These are phyloP conservation scores for Pythium coloratum DNA, from an alignment of 352 stramenopile genomes.

Conservation along the genomic window DNA sequence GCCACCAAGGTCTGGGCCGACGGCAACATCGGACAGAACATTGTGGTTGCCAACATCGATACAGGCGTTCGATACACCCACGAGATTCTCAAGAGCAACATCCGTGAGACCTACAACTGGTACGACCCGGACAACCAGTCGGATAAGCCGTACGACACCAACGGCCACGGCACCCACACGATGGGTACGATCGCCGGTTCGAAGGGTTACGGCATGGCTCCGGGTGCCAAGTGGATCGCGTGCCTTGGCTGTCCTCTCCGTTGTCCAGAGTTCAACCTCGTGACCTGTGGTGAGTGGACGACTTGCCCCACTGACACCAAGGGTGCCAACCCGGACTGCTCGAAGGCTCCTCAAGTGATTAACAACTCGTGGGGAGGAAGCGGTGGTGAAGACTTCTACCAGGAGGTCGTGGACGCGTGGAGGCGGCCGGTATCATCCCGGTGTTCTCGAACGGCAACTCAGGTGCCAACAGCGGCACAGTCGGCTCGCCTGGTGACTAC, in stretches of 20 bases:
- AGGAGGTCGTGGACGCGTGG: constrained; percentile 26
- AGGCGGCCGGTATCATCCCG: constrained; percentile 32
- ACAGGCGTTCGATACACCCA: constrained; percentile 32
- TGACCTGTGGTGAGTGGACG: constrained; percentile 30
- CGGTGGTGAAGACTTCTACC: constrained; percentile 8
- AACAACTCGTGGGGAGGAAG: constrained; percentile 37
- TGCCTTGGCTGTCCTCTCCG: constrained; percentile 34
- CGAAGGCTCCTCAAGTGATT: constrained; percentile 35
- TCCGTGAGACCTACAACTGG: constrained; percentile 24
- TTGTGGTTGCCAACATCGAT: constrained; percentile 33
- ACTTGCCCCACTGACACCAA: constrained; percentile 23
- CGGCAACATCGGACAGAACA: constrained; percentile 22
- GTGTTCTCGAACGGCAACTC: constrained; percentile 36
- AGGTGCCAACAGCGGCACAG: constrained; percentile 29
- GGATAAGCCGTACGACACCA: constrained; percentile 22
- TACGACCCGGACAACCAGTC: constrained; percentile 31
- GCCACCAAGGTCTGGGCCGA: constrained; percentile 26
- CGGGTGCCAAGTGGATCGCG: constrained; percentile 31
- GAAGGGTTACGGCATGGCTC: constrained; percentile 30
- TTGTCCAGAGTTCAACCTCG: constrained; percentile 22
- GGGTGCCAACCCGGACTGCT: constrained; percentile 32
- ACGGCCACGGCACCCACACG: constrained; percentile 36
- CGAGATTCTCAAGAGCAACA: constrained; percentile 20
- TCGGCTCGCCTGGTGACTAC: constrained; percentile 31
- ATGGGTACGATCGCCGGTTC: constrained; percentile 32